Evolutionary conservation across 2,329 filamentous ascomycete species (phyloP), one percentile per base, ranked within the genome.

Genomic region (Fusarium pseudonygamai): DNA sequence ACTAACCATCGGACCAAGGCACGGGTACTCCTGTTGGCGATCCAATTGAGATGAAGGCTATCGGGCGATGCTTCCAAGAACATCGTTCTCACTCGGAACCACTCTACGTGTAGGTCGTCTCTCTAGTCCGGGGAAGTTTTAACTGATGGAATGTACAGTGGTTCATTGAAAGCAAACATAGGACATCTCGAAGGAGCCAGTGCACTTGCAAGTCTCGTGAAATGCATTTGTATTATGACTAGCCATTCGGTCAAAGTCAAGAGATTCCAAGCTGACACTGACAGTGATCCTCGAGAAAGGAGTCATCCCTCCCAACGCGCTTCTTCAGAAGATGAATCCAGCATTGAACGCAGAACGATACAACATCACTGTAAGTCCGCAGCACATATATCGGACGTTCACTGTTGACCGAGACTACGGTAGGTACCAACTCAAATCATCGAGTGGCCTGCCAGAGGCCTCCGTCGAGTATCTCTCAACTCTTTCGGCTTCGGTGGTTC

Each of bases 401-500:
- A 0, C 9, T 11, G 13, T 24, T 60, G 5, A 40, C 6, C 22
- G 11, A n/a, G 8, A 4, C 16, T 32, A 18, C 7, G 6, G 5
- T 16, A 64, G 64, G 32, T 67, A 13, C 50, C 43, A 20, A 46
- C 11, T 2, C 8, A 43, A 16, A 55, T n/a, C 30, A 16, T 60
- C 4, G 1, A 45, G 6, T 75, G 71, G 72, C 71, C 71, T 1
- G 6, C 2, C 0, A 1, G 14, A 12, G 71, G 68, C 0, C 16
- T 71, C 2, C 62, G 72, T 1, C 68, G 73, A 0, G 49, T 69
- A 7, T 74, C 68, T 13, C 79, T 87, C 56, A 87, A 87, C 75
- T 83, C 81, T 57, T 87, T 87, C 55, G 85, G 85, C 1, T 86
- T 83, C 32, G 85, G 83, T 14, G 83, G 81, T 42, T 83, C 84